Percentiles rank a stretch among this genome's conserved stretches.
These are phyloP conservation scores for Betula pendula DNA, from an alignment of 306 rosid species.

Conservation along the genomic window DNA sequence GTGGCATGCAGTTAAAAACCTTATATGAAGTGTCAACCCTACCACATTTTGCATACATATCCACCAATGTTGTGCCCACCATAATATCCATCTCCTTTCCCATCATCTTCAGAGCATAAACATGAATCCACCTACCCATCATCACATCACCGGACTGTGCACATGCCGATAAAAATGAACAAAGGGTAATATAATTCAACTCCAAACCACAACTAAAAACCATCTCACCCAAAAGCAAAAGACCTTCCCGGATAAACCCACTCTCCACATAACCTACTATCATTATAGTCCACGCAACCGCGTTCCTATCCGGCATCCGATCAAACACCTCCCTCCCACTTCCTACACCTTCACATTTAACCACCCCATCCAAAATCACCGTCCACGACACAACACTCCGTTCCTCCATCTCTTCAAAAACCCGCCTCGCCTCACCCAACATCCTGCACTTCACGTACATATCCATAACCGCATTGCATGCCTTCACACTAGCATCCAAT, in stretches of 20 bases:
- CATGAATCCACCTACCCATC: slow-evolving; percentile 69
- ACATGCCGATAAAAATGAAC: slow-evolving; percentile 61
- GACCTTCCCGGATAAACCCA: slow-evolving; percentile 48
- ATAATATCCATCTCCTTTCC: slow-evolving; percentile 46
- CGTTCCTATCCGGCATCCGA: slow-evolving; percentile 71
- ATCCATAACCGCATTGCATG: slow-evolving; percentile 67
- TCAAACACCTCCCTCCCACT: slow-evolving; percentile 63
- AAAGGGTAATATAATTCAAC: slow-evolving; percentile 57
- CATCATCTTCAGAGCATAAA: slow-evolving; percentile 54
- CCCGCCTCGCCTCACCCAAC: slow-evolving; percentile 47
- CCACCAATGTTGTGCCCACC: slow-evolving; percentile 67
- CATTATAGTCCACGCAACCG: slow-evolving; percentile 79
- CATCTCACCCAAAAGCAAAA: slow-evolving; percentile 54
- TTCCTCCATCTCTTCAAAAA: slow-evolving; percentile 53
- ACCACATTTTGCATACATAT: slow-evolving; percentile 80
- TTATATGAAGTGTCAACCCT: slow-evolving; percentile 44
- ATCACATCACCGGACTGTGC: slow-evolving; percentile 53
- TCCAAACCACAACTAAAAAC: slow-evolving; percentile 42
- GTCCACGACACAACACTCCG: slow-evolving; percentile 75
- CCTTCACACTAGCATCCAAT: slow-evolving; percentile 36
- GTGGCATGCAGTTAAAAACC: slow-evolving; percentile 45
- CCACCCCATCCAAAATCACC: slow-evolving; percentile 61
- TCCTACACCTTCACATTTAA: slow-evolving; percentile 59
- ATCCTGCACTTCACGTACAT: slow-evolving; percentile 63
- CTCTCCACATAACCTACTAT: slow-evolving; percentile 54